Conservation (phyloP, 169 alveolate genomes). For the Plasmodium billcollinsi region DNA sequence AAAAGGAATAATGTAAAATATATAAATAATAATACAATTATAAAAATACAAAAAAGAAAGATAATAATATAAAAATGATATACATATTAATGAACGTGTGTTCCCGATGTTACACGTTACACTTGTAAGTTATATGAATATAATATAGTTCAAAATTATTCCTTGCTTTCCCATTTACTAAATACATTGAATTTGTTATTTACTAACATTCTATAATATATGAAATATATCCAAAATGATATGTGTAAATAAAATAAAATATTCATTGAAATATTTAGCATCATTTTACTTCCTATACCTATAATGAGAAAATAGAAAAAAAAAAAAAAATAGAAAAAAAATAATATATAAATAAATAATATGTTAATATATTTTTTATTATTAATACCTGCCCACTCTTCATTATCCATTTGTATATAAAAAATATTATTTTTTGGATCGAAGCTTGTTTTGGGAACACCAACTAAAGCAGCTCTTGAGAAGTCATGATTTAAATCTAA, state of each 20-base stretch:
- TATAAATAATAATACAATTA: background rate
- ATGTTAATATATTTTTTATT: background rate
- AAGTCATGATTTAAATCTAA: conserved; percentile 77
- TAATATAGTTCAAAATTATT: conserved; percentile 10
- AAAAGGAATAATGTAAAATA: background rate
- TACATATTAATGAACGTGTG: background rate
- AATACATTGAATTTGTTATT: conserved; percentile 86
- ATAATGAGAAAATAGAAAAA: background rate
- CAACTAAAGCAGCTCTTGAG: conserved; percentile 82
- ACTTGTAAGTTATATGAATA: background rate
- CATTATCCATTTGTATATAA: conserved; percentile 85
- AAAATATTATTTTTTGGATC: conserved; percentile 87
- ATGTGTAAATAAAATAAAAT: conserved; percentile 80
- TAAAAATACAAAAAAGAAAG: background rate
- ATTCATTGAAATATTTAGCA: conserved; percentile 81
- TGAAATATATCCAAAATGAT: conserved; percentile 83
- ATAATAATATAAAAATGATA: background rate
- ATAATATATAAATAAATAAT: background rate
- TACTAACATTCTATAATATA: conserved; percentile 81
- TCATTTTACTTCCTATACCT: conserved; percentile 86
- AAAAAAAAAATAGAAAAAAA: conserved; percentile 2
- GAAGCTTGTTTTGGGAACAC: conserved; percentile 85
- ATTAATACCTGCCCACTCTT: conserved; percentile 84
- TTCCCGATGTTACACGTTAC: background rate
- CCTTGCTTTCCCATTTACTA: conserved; percentile 84